These are phyloP conservation scores for Ophiostoma quercus DNA, from an alignment of 2,329 filamentous ascomycete genomes.

Conservation along the genomic window DNA sequence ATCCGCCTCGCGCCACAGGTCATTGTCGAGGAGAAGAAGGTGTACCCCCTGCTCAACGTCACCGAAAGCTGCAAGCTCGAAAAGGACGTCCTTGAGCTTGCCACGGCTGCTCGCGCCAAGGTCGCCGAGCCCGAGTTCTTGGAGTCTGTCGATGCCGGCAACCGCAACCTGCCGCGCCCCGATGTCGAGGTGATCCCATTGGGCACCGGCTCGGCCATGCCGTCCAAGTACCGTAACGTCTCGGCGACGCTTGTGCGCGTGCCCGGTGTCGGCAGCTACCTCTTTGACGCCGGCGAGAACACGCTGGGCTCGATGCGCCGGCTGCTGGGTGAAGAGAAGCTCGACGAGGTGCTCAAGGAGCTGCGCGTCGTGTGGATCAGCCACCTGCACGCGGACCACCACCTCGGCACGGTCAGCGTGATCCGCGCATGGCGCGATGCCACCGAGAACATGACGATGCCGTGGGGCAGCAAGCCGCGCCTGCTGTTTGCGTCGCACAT, in stretches of 20 bases:
- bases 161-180: constrained; percentile 36
- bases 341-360: constrained; percentile 67
- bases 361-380: constrained; percentile 86
- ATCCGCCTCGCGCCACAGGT: constrained; percentile 46
- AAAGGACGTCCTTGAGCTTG: constrained; percentile 47
- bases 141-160: constrained; percentile 50
- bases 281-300: constrained; percentile 89
- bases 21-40: constrained; percentile 42
- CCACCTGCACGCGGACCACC: constrained; percentile 94
- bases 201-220: constrained; percentile 83
- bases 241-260: constrained; percentile 80
- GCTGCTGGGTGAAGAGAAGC: constrained; percentile 59
- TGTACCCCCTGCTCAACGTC: constrained; percentile 48
- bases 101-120: constrained; percentile 43
- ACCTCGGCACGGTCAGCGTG: constrained; percentile 77
- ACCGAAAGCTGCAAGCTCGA: constrained; percentile 40
- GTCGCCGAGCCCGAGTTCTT: constrained; percentile 44
- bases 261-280: constrained; percentile 78
- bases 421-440: constrained; percentile 72
- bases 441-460: constrained; percentile 38
- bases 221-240: constrained; percentile 93
- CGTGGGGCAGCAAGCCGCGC: constrained; percentile 32
- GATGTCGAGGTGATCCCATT: constrained; percentile 81
- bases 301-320: constrained; percentile 83
- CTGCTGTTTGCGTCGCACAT: constrained; percentile 64